phyloP scores from a whole-genome alignment of 148 eudicot genomes.

The Rhododendron vialii region DNA sequence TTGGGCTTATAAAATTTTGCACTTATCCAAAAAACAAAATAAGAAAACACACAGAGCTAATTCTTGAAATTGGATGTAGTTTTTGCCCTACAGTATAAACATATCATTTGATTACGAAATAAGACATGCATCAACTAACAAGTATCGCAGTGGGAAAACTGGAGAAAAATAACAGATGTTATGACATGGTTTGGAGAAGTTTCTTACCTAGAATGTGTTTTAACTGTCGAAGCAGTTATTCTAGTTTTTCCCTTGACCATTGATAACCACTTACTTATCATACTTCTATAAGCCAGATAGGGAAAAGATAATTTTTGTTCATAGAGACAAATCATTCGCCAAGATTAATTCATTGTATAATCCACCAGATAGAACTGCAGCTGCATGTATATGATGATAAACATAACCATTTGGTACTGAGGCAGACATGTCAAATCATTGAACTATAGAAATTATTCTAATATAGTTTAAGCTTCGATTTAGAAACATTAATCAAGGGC shows the following conservation, averaged over 20 bases:
- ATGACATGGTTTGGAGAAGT: neutral
- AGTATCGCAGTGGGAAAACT: neutral
- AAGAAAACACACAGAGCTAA: neutral
- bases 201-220: neutral
- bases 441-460: neutral
- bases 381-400: neutral
- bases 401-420: neutral
- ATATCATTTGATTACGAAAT: neutral
- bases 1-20: neutral
- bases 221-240: neutral
- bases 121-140: neutral
- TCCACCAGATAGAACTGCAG: neutral
- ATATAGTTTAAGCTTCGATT: neutral
- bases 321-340: neutral
- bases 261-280: neutral
- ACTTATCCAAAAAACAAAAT: neutral
- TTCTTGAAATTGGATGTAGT: neutral
- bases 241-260: neutral
- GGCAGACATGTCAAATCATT: neutral
- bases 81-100: neutral
- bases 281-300: neutral
- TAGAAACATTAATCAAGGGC: slow-evolving; percentile 1
- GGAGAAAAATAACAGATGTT: neutral
- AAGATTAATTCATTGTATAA: neutral
- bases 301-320: neutral